Percentiles rank a stretch among this genome's conserved stretches.
phyloP scores from a whole-genome alignment of 2,329 filamentous ascomycete genomes.

The Xylariales sp. region DNA sequence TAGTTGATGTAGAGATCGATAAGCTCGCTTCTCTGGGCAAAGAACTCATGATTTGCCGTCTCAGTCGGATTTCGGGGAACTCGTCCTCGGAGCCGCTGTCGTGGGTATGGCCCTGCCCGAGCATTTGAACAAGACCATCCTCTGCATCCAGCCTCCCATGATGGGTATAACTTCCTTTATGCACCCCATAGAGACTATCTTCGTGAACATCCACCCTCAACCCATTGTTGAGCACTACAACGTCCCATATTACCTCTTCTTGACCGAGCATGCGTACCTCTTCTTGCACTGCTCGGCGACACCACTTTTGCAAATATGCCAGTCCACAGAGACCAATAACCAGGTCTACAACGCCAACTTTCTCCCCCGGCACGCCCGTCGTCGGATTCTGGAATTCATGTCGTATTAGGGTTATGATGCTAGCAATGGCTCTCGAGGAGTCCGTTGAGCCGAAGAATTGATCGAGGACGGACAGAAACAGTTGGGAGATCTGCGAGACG shows the following conservation, averaged over 20 bases:
- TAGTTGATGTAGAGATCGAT: constrained; percentile 54
- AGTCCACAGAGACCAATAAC: constrained; percentile 56
- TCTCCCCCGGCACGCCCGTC: constrained; percentile 54
- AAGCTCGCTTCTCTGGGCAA: constrained; percentile 53
- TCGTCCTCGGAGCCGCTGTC: constrained; percentile 35
- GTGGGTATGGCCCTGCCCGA: constrained; percentile 26
- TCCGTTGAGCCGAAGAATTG: constrained; percentile 66
- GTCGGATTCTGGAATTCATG: constrained; percentile 61
- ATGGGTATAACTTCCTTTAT: constrained; percentile 20
- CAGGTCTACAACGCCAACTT: constrained; percentile 57
- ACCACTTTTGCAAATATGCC: constrained; percentile 57
- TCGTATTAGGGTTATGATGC: constrained; percentile 60
- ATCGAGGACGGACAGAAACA: constrained; percentile 56
- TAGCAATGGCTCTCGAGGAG: constrained; percentile 62
- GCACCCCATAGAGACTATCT: constrained; percentile 26
- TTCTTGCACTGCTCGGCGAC: constrained; percentile 45
- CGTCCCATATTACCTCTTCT: constrained; percentile 62
- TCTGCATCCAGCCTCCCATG: constrained; percentile 14
- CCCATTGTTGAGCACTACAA: constrained; percentile 58
- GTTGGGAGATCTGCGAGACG: constrained; percentile 52
- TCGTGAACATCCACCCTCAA: constrained; percentile 51
- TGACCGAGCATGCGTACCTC: constrained; percentile 41
- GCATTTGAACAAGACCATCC: constrained; percentile 27
- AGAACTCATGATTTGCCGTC: constrained; percentile 49
- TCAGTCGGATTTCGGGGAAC: constrained; percentile 41